These are phyloP conservation scores for Suillus fuscotomentosus DNA, from an alignment of 768 basidiomycete genomes.

Conservation along the genomic window DNA sequence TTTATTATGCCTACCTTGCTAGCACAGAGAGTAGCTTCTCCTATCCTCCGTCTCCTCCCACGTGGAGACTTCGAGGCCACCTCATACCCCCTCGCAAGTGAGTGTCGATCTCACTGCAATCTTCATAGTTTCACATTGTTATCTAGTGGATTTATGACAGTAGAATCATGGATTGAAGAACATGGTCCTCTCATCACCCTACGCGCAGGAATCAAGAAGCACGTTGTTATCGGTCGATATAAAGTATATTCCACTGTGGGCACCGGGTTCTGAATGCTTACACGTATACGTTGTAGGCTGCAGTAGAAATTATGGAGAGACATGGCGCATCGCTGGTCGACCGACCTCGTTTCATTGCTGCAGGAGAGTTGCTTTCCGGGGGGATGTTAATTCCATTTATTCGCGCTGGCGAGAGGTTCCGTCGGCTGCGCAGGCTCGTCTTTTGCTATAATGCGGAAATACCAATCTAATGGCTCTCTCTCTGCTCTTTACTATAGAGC, in stretches of 20 bases:
- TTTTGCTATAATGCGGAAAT: neutral
- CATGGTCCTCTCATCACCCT: constrained; percentile 8
- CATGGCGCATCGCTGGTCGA: constrained; percentile 52
- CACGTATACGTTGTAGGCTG: constrained; percentile 20
- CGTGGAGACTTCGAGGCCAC: neutral
- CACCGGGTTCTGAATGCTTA: neutral
- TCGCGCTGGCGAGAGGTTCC: constrained; percentile 53
- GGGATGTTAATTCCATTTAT: constrained; percentile 57
- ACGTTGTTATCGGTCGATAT: constrained; percentile 9
- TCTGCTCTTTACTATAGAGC: constrained; percentile 32
- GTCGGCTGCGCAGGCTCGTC: constrained; percentile 50
- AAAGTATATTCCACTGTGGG: neutral
- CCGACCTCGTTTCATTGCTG: constrained; percentile 50
- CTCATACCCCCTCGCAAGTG: neutral
- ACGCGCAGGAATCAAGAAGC: neutral
- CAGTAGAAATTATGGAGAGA: constrained; percentile 59
- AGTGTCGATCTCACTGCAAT: neutral
- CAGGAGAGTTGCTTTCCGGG: constrained; percentile 54
- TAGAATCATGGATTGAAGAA: constrained; percentile 8
- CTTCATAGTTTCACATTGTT: neutral
- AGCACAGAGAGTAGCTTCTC: neutral
- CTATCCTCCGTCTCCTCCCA: neutral
- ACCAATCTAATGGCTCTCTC: neutral
- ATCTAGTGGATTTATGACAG: neutral
- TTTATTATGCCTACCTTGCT: neutral